Evolutionary conservation across 192 early-diverging fungal genomes (phyloP), one percentile per base, ranked within the genome.

Genomic region (Chytriomyces hyalinus): DNA sequence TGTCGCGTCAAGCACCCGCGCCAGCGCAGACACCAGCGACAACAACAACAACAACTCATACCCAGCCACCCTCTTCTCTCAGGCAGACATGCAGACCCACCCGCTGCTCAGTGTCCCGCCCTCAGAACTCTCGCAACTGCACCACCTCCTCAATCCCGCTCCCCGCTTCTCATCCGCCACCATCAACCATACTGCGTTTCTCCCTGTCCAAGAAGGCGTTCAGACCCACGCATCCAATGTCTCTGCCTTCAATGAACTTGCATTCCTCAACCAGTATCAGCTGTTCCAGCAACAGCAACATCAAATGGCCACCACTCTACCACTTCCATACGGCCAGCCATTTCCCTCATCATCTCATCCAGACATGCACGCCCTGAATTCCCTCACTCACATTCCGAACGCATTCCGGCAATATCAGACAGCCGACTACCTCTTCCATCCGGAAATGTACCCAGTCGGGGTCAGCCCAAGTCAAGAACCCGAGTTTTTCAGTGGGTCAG

Each of bases 211-310:
- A 26, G 24, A 26, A 26, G 24, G 24, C 24, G 24, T 26, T 26
- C 24, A 26, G 24, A 26, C 24, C 24, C 24, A 26, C 24, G 24
- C 24, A 26, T 26, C 24, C 24, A 26, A 26, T 26, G 24, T 26
- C 51, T 57, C 51, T 57, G n/a, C 51, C n/a, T 57, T 57, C 51
- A 57, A 57, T n/a, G 51, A 57, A 57, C 51, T 57, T 57, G 51
- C 51, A 15, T 57, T 57, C n/a, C 51, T 57, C 11, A 57, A 10
- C n/a, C 11, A 57, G n/a, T 57, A 57, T n/a, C 51, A 57, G n/a
- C 51, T 15, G 51, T 57, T 57, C n/a, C 51, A 57, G 51, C 51
- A 57, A 57, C 11, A 57, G n/a, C 51, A 57, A n/a, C 51, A 57
- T 10, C 51, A 57, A 57, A 57, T 57, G 10, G n/a, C n/a, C 51